Evolutionary conservation across 352 stramenopile species (phyloP).

Genomic region (Phytophthora capsici): DNA sequence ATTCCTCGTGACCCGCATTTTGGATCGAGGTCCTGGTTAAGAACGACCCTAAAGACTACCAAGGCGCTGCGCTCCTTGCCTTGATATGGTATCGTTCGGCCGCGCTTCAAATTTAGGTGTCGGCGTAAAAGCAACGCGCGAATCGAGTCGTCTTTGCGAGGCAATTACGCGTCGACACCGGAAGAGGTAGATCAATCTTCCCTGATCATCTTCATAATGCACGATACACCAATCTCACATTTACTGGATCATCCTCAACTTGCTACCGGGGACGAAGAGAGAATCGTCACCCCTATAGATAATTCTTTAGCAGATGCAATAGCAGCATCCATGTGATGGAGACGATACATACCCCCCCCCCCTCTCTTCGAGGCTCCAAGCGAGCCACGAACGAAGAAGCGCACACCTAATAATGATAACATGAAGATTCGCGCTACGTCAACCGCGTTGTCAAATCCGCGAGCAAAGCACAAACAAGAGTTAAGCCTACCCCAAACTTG

Average conservation of each 20-base stretch:
- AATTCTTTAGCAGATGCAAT: constrained; percentile 1
- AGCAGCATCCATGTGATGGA: background rate
- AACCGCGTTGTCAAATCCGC: constrained; percentile 9
- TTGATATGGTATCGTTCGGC: constrained; percentile 30
- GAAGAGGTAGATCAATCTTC: background rate
- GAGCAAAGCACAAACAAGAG: background rate
- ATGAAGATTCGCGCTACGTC: constrained; percentile 6
- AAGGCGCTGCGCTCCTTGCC: constrained; percentile 25
- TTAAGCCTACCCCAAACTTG: constrained; percentile 1
- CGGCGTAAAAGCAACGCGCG: background rate
- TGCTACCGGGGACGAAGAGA: background rate
- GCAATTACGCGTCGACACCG: constrained; percentile 2
- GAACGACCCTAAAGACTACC: constrained; percentile 25
- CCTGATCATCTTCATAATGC: constrained; percentile 2
- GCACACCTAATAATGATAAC: background rate
- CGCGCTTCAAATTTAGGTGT: background rate
- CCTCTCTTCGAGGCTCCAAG: too few relatives aligned
- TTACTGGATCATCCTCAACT: constrained; percentile 2
- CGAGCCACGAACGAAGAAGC: background rate
- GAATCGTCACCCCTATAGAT: background rate
- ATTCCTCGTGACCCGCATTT: too few relatives aligned
- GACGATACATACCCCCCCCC: too few relatives aligned
- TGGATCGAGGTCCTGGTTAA: too few relatives aligned
- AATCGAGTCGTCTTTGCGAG: constrained; percentile 12
- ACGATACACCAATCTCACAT: constrained; percentile 2